phyloP scores from a whole-genome alignment of 73 alveolate species.

The Paramecium caudatum region DNA sequence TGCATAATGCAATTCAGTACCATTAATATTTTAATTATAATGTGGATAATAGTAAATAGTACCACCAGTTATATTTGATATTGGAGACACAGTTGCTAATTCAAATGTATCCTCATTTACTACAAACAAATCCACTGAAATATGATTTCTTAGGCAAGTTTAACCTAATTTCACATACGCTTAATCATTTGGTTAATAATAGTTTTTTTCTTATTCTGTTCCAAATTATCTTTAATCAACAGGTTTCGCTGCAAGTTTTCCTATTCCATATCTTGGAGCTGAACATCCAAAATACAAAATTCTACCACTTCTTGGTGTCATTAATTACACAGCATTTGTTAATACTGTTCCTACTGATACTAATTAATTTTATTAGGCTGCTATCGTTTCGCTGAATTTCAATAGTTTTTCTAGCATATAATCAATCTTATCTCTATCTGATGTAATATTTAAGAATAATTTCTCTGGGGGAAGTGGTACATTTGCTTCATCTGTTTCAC shows the following conservation, averaged over 20 bases:
- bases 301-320: slow-evolving; percentile 69
- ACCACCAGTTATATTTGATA: slow-evolving; percentile 74
- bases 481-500: slow-evolving; percentile 84
- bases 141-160: slow-evolving; percentile 31
- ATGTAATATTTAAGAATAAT: slow-evolving; percentile 78
- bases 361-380: slow-evolving; percentile 43
- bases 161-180: slow-evolving; percentile 59
- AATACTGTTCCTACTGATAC: slow-evolving; percentile 75
- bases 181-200: slow-evolving; percentile 63
- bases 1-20: slow-evolving; percentile 76
- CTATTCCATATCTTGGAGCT: slow-evolving; percentile 70
- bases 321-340: slow-evolving; percentile 41
- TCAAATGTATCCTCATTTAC: slow-evolving; percentile 64
- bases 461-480: slow-evolving; percentile 84
- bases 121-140: slow-evolving; percentile 69
- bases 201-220: slow-evolving; percentile 63
- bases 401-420: slow-evolving; percentile 80
- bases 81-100: slow-evolving; percentile 67
- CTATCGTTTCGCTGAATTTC: slow-evolving; percentile 57
- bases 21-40: slow-evolving; percentile 52
- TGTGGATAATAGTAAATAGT: slow-evolving; percentile 66
- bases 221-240: slow-evolving; percentile 58
- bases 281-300: slow-evolving; percentile 69
- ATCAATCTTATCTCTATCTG: slow-evolving; percentile 86
- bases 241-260: slow-evolving; percentile 54